Percentiles rank a stretch among this genome's conserved stretches.
Conservation (phyloP, 2,329 filamentous ascomycete genomes). For the Claviceps digitariae region DNA sequence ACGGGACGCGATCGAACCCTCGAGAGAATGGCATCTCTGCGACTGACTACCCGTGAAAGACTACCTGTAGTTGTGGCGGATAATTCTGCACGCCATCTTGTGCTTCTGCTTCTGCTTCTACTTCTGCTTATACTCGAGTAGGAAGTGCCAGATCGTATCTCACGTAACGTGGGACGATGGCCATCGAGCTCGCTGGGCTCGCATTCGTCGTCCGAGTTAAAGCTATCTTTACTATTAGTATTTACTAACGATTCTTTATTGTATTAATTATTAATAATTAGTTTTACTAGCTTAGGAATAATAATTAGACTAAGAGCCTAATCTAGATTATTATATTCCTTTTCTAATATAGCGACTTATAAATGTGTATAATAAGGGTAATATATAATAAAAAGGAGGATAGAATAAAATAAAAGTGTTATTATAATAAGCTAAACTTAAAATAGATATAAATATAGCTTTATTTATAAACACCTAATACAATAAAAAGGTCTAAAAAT, state of each 20-base stretch:
- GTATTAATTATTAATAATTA: not conserved
- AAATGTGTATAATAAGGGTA: not conserved
- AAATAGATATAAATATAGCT: too few relatives aligned
- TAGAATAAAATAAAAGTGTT: not conserved
- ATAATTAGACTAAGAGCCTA: not conserved
- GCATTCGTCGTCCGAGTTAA: not conserved
- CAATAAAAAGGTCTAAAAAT: not conserved
- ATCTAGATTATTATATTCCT: not conserved
- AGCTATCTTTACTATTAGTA: not conserved
- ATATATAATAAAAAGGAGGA: not conserved
- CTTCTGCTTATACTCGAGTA: constrained; percentile 2
- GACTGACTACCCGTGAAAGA: constrained; percentile 15
- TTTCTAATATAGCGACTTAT: not conserved
- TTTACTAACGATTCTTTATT: not conserved
- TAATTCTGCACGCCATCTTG: constrained; percentile 4
- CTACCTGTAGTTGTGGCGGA: constrained; percentile 6
- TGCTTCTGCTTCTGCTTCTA: constrained; percentile 5
- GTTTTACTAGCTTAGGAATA: not conserved
- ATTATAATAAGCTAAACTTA: too few relatives aligned
- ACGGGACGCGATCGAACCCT: constrained; percentile 29
- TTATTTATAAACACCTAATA: too few relatives aligned
- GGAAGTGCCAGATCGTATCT: constrained; percentile 7
- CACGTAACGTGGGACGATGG: constrained; percentile 9
- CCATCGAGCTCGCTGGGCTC: constrained; percentile 7
- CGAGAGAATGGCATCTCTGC: constrained; percentile 27